Evolutionary conservation across 768 basidiomycete genomes (phyloP).

Genomic region (Hygrophorus pudorinus): DNA sequence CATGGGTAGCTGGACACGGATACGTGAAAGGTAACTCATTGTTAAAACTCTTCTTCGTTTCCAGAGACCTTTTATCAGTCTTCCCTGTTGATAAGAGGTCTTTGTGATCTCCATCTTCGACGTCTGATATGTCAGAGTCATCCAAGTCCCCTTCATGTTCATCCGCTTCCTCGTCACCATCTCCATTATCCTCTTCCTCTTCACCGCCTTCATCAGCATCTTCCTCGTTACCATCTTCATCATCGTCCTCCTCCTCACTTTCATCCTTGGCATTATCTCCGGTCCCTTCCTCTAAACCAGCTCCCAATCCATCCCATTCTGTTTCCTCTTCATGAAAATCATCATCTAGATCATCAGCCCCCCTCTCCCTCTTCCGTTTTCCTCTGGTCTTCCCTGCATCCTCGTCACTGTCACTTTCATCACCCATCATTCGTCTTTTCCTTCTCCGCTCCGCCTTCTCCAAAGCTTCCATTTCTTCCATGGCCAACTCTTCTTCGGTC

Average conservation of each 20-base stretch:
- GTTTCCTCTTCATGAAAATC: constrained; percentile 51
- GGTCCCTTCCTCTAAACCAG: constrained; percentile 32
- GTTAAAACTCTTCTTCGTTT: constrained; percentile 18
- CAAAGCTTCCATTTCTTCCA: constrained; percentile 78
- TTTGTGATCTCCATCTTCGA: constrained; percentile 35
- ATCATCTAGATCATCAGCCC: constrained; percentile 87
- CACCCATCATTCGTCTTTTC: constrained; percentile 76
- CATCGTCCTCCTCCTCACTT: constrained; percentile 29
- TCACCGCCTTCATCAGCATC: constrained; percentile 43
- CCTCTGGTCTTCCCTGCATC: constrained; percentile 28
- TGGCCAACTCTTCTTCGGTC: constrained; percentile 88
- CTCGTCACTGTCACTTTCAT: constrained; percentile 56
- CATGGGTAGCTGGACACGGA: constrained; percentile 76
- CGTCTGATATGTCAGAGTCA: constrained; percentile 26
- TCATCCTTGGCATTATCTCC: constrained; percentile 26
- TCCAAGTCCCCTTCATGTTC: constrained; percentile 26
- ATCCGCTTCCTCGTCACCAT: constrained; percentile 24
- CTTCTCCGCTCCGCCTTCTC: constrained; percentile 80
- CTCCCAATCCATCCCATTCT: constrained; percentile 31
- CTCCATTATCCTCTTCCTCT: constrained; percentile 31
- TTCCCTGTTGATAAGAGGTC: constrained; percentile 21
- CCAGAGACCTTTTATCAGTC: constrained; percentile 20
- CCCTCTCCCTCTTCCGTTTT: constrained; percentile 49
- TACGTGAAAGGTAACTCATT: constrained; percentile 89
- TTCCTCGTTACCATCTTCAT: constrained; percentile 26